Conservation (phyloP, 257 asterid species). For the Echites panduratus region DNA sequence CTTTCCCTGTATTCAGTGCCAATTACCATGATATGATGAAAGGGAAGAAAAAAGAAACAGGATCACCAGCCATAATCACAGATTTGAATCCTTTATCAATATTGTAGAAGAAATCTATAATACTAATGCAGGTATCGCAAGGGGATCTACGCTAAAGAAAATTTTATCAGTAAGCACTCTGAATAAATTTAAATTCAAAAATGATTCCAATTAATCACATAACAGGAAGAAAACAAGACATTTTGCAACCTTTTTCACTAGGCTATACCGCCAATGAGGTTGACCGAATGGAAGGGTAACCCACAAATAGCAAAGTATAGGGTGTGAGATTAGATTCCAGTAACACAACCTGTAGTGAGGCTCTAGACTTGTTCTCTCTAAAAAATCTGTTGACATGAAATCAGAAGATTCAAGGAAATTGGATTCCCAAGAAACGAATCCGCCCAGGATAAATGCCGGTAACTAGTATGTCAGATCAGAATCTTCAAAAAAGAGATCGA, state of each 20-base stretch:
- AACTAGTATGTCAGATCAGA: neutral
- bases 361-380: neutral
- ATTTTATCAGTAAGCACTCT: neutral
- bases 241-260: neutral
- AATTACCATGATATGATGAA: conserved; percentile 1
- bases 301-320: neutral
- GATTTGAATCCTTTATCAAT: neutral
- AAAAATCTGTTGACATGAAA: neutral
- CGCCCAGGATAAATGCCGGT: neutral
- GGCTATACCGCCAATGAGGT: neutral
- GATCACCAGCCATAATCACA: too few species aligned
- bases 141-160: neutral
- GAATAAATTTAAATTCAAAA: neutral
- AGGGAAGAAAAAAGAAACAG: neutral
- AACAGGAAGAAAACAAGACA: neutral
- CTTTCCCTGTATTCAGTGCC: neutral
- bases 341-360: neutral
- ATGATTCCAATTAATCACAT: neutral
- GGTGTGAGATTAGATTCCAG: neutral
- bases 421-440: neutral
- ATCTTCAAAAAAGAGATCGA: neutral
- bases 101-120: neutral
- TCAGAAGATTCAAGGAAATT: neutral
- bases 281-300: neutral
- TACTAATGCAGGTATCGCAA: too few species aligned